Evolutionary conservation across 495 filamentous ascomycete species (phyloP).

Genomic region (Aspergillus avenaceus): DNA sequence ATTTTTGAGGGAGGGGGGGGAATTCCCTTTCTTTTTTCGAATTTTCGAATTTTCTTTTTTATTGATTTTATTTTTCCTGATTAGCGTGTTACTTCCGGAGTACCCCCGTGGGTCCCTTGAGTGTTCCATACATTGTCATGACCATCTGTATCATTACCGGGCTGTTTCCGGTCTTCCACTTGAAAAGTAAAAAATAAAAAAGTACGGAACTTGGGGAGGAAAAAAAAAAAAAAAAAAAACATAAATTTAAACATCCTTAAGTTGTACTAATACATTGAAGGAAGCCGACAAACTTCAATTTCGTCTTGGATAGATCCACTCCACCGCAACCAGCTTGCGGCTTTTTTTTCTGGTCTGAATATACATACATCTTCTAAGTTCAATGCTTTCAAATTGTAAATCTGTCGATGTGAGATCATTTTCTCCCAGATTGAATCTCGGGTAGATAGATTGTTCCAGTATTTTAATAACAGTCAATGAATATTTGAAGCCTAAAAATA

Average conservation of each 20-base stretch:
- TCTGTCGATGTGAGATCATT: not conserved
- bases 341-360: not conserved
- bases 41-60: conserved; percentile 7
- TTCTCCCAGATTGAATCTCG: not conserved
- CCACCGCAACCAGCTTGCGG: conserved; percentile 1
- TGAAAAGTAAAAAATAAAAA: conserved; percentile 20
- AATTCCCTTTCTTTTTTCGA: conserved; percentile 4
- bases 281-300: not conserved
- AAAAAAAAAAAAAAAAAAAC: conserved; percentile 25
- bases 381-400: not conserved
- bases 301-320: not conserved
- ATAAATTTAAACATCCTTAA: not conserved
- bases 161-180: conserved; percentile 25
- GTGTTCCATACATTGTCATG: conserved; percentile 24
- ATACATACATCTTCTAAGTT: not conserved
- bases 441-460: not conserved
- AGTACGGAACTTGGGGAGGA: conserved; percentile 20
- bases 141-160: conserved; percentile 23
- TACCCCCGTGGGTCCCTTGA: conserved; percentile 23
- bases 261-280: conserved; percentile 1
- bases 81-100: conserved; percentile 26
- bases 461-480: not conserved
- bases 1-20: too few species aligned
- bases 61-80: conserved; percentile 11
- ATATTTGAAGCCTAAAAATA: conserved; percentile 1